Percentiles rank a stretch among this genome's conserved stretches.
Evolutionary conservation across 371 early-diverging fungal genomes (phyloP).

Genomic region (Umbelopsis sp.): DNA sequence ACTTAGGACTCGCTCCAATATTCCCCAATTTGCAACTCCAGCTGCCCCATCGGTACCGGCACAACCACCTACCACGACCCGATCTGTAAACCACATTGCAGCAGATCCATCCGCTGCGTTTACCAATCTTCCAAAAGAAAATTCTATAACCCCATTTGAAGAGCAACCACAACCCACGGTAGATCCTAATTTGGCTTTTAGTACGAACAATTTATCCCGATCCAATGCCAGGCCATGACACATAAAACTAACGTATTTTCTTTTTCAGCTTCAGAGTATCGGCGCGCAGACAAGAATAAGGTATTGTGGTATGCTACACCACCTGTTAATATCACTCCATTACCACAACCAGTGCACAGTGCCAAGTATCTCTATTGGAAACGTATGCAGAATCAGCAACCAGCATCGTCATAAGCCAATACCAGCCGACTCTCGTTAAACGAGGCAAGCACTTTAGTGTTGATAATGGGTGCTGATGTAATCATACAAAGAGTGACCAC

Average conservation of each 20-base stretch:
- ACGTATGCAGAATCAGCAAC: slow-evolving; percentile 1
- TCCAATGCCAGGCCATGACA: neutral
- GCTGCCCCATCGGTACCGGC: neutral
- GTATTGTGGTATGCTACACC: slow-evolving; percentile 50
- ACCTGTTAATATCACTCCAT: slow-evolving; percentile 34
- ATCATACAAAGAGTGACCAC: neutral
- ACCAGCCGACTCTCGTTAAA: no score
- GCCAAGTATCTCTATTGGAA: slow-evolving; percentile 43
- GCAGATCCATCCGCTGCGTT: no score
- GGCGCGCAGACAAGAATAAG: neutral
- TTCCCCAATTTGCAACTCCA: neutral
- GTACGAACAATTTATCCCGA: neutral
- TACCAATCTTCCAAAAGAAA: no score
- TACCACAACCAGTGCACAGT: slow-evolving; percentile 34
- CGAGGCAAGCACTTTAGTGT: no score
- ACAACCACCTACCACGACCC: neutral
- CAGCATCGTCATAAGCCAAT: neutral
- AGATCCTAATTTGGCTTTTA: neutral
- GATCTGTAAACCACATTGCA: no score
- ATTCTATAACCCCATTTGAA: neutral
- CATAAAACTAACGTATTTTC: neutral
- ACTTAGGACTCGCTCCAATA: neutral
- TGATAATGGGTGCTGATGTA: neutral
- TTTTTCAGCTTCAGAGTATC: neutral
- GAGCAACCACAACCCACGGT: neutral